These are phyloP conservation scores for Pythium insidiosum DNA, from an alignment of 352 stramenopile species.

Conservation along the genomic window DNA sequence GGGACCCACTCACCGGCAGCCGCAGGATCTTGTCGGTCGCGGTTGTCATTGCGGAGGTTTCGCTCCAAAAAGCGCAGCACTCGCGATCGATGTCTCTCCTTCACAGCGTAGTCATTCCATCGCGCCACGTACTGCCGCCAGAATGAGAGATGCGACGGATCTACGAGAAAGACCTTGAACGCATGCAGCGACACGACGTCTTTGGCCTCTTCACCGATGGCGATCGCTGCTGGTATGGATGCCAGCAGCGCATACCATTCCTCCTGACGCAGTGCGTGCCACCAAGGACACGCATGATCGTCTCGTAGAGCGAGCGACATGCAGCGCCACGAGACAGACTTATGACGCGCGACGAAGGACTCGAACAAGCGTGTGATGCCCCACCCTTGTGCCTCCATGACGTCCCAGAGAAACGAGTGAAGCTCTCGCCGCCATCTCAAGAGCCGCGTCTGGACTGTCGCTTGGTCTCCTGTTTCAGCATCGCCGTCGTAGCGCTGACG, in stretches of 20 bases:
- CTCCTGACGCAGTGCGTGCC: background rate
- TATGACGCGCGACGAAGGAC: no score
- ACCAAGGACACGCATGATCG: background rate
- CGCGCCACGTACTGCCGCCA: conserved; percentile 5
- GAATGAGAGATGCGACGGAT: conserved; percentile 8
- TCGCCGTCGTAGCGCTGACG: no score
- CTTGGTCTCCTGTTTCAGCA: no score
- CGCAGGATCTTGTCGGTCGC: background rate
- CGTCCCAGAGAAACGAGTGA: conserved; percentile 6
- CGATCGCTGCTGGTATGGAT: conserved; percentile 1
- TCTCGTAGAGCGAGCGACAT: background rate
- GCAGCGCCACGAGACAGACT: background rate
- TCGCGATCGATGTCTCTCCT: no score
- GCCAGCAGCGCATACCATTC: conserved; percentile 5
- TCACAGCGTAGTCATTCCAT: conserved; percentile 4
- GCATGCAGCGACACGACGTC: conserved; percentile 1
- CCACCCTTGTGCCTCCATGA: background rate
- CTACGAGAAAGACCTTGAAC: conserved; percentile 7
- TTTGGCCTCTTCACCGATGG: background rate
- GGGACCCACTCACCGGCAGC: no score
- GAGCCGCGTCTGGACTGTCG: no score
- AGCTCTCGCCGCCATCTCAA: no score
- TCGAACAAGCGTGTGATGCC: conserved; percentile 7
- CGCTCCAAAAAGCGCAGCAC: no score
- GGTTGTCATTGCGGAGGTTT: background rate